phyloP scores from a whole-genome alignment of 139 green algal species.

The Chlamydomonas sp. region DNA sequence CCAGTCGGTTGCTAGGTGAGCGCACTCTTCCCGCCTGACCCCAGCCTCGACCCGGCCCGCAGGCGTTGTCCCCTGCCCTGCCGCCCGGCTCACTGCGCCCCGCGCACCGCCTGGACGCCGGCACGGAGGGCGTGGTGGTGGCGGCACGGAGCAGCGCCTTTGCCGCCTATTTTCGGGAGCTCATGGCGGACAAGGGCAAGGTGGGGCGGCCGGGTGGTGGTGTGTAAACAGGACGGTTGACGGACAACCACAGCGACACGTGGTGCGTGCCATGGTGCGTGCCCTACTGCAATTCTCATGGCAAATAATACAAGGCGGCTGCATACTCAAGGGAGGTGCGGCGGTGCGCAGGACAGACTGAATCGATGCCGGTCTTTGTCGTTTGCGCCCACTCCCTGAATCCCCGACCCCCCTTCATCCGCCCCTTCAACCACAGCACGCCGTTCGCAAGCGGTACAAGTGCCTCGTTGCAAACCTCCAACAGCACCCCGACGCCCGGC shows the following conservation, averaged over 20 bases:
- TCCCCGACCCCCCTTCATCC: no score
- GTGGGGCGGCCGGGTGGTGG: neutral
- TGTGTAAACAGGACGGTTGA: neutral
- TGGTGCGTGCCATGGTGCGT: neutral
- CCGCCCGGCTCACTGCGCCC: slow-evolving; percentile 49
- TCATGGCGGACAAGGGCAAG: slow-evolving; percentile 39
- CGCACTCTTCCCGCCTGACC: neutral
- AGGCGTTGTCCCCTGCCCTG: slow-evolving; percentile 62
- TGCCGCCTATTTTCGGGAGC: slow-evolving; percentile 66
- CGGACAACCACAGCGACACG: neutral
- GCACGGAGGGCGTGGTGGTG: slow-evolving; percentile 84
- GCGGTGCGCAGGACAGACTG: no score
- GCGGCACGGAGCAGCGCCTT: slow-evolving; percentile 62
- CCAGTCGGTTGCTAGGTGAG: neutral
- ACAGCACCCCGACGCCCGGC: no score
- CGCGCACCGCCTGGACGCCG: slow-evolving; percentile 76
- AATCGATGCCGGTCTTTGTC: no score
- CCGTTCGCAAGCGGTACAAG: slow-evolving; percentile 43
- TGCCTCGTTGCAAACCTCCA: neutral
- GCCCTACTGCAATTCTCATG: neutral
- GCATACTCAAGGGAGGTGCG: neutral
- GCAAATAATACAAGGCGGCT: no score
- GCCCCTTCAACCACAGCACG: neutral
- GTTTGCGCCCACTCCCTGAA: no score
- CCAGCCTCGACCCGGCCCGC: neutral